Base-by-base conservation (phyloP, 495 filamentous ascomycete genomes). In the Annulohypoxylon nitens region DNA sequence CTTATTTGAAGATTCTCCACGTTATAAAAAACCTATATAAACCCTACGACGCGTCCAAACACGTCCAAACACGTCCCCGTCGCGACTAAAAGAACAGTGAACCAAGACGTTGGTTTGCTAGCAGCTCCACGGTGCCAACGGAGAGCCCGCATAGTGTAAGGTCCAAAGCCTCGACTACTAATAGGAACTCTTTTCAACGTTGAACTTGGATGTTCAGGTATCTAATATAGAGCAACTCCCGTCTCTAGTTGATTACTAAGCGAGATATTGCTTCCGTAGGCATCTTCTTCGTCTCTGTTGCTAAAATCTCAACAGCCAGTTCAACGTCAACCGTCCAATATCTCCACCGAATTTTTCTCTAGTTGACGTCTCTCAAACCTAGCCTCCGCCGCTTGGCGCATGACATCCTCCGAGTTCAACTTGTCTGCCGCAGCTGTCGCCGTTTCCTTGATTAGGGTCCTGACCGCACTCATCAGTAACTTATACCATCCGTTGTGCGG, bases 381-480 rank as follows among this genome's bases (percentile, higher is more conserved):
- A 12, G 78, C 77, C 54, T 78, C 76, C 4, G 83, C 82, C 8
- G 82, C 82, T 23, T 78, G 77, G 3, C 81, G 71, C 57, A 83
- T 77, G 18, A 83, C 76, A 51, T 77, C 79, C 75, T 86, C 83
- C 5, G 78, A 74, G 51, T 81, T 80, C 23, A 83, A 73, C 78
- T 80, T 79, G 63, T 83, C 74, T 51, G 81, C 80, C 18, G 82
- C 82, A 47, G 82, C 76, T 12, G 77, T 78, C 30, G 82, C 81
- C 69, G 83, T 77, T 79, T 84, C 81, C 76, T 81, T 83, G 65
- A 86, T 84, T 45, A 78, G 75, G 68, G 79, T 78, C 51, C 79
- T 76, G 11, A 83, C 80, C 37, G 74, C 71, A 67, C 81, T 81
- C 64, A 76, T 74, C 30, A 84, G 79, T 30, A 86, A 72, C 66